phyloP scores from a whole-genome alignment of 2,329 filamentous ascomycete genomes.

The Phyllosticta ampelicida region DNA sequence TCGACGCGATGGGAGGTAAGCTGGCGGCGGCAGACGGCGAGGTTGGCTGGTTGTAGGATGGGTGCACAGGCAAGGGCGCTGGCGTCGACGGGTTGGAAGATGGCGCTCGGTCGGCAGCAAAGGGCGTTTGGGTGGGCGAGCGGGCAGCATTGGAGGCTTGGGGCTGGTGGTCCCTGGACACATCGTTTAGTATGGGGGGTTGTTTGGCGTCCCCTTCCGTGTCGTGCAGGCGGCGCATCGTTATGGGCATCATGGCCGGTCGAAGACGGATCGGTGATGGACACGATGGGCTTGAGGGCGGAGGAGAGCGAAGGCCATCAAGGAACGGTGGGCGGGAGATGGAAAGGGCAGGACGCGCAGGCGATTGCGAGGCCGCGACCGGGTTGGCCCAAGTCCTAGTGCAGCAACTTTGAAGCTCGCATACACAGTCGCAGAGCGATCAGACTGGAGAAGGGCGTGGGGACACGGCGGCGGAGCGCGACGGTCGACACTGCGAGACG shows the following conservation, averaged over 20 bases:
- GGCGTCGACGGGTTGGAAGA: constrained; percentile 23
- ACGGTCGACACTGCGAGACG: not conserved
- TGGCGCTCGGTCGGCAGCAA: constrained; percentile 23
- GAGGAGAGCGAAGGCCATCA: constrained; percentile 4
- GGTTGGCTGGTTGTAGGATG: constrained; percentile 23
- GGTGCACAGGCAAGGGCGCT: constrained; percentile 22
- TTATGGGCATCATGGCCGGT: constrained; percentile 9
- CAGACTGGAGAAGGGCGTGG: constrained; percentile 5
- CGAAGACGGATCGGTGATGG: not conserved
- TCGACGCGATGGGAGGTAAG: constrained; percentile 30
- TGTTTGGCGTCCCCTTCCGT: constrained; percentile 22
- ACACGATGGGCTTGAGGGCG: not conserved
- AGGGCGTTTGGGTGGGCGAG: constrained; percentile 27
- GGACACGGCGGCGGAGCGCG: not conserved
- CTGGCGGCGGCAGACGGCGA: constrained; percentile 25
- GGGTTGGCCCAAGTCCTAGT: constrained; percentile 8
- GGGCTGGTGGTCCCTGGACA: constrained; percentile 19
- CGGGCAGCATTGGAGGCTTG: constrained; percentile 23
- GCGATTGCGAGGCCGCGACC: constrained; percentile 9
- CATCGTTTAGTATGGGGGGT: constrained; percentile 20
- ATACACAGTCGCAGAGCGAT: constrained; percentile 8
- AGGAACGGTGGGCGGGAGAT: not conserved
- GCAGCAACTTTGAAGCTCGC: constrained; percentile 7
- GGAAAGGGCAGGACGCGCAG: constrained; percentile 5
- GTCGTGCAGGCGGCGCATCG: constrained; percentile 19